These are phyloP conservation scores for Globisporangium nagaii DNA, from an alignment of 352 stramenopile genomes.

Conservation along the genomic window DNA sequence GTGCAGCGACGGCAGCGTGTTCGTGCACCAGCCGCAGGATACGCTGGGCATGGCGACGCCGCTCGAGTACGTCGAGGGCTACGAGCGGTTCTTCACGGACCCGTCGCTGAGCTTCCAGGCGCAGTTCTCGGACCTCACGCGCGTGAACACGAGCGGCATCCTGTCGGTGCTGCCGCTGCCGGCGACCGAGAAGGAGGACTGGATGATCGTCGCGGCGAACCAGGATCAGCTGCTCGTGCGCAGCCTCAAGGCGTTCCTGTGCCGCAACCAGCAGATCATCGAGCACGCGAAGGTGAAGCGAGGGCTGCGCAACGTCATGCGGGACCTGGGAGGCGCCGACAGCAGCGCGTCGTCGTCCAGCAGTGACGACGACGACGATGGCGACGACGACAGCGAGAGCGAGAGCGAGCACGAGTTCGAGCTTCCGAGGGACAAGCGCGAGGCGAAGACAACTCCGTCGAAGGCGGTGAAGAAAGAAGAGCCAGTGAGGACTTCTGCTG, in stretches of 20 bases:
- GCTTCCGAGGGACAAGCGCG: constrained; percentile 2
- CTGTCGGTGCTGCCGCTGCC: constrained; percentile 58
- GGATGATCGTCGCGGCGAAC: constrained; percentile 76
- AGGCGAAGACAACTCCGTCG: neutral
- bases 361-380: constrained; percentile 19
- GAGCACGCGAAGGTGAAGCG: constrained; percentile 43
- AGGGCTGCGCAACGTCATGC: constrained; percentile 34
- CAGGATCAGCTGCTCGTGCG: constrained; percentile 65
- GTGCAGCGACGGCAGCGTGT: constrained; percentile 81
- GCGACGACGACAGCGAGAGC: constrained; percentile 6
- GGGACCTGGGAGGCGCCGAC: constrained; percentile 28
- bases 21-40: constrained; percentile 51
- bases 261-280: constrained; percentile 45
- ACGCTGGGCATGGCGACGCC: constrained; percentile 57
- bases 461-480: neutral
- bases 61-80: constrained; percentile 71
- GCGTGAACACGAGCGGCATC: constrained; percentile 64
- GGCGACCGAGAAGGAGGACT: constrained; percentile 50
- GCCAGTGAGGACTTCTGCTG: neutral
- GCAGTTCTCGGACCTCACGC: constrained; percentile 74
- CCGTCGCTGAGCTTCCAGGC: constrained; percentile 63
- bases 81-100: constrained; percentile 81
- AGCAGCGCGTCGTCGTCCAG: constrained; percentile 19
- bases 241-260: constrained; percentile 58
- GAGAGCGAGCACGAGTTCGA: constrained; percentile 13